Conservation (phyloP, 1,139 yeast species). For the Pichiaceae sp. region DNA sequence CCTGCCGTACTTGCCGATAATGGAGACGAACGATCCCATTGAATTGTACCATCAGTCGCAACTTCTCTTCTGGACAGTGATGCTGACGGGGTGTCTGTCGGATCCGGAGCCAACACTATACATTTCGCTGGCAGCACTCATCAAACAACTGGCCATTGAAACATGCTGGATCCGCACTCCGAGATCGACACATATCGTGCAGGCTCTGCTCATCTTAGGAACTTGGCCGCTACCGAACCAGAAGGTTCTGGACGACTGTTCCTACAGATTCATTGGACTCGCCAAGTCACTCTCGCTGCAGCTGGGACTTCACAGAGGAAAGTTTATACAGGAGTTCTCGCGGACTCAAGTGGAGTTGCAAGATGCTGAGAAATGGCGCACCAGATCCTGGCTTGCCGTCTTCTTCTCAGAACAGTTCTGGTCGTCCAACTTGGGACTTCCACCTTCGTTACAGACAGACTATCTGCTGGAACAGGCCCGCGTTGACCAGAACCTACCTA, state of each 20-base stretch:
- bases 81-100: slow-evolving; percentile 75
- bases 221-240: slow-evolving; percentile 94
- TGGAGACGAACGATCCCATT: slow-evolving; percentile 62
- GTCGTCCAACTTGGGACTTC: slow-evolving; percentile 82
- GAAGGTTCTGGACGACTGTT: slow-evolving; percentile 86
- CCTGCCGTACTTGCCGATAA: slow-evolving; percentile 72
- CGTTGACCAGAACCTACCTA: slow-evolving; percentile 59
- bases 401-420: slow-evolving; percentile 86
- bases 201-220: slow-evolving; percentile 72
- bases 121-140: slow-evolving; percentile 64
- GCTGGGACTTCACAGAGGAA: slow-evolving; percentile 88
- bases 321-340: slow-evolving; percentile 83
- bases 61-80: slow-evolving; percentile 83
- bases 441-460: slow-evolving; percentile 82
- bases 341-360: slow-evolving; percentile 85
- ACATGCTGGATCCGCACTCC: slow-evolving; percentile 94
- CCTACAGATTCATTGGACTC: slow-evolving; percentile 79
- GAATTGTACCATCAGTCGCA: slow-evolving; percentile 80
- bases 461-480: slow-evolving; percentile 74
- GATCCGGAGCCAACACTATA: slow-evolving; percentile 85
- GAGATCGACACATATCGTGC: slow-evolving; percentile 87
- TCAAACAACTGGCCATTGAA: slow-evolving; percentile 83
- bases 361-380: slow-evolving; percentile 91
- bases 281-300: slow-evolving; percentile 83
- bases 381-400: slow-evolving; percentile 85